Evolutionary conservation across 352 stramenopile species (phyloP).

Genomic region (Phytophthora sansomeana): DNA sequence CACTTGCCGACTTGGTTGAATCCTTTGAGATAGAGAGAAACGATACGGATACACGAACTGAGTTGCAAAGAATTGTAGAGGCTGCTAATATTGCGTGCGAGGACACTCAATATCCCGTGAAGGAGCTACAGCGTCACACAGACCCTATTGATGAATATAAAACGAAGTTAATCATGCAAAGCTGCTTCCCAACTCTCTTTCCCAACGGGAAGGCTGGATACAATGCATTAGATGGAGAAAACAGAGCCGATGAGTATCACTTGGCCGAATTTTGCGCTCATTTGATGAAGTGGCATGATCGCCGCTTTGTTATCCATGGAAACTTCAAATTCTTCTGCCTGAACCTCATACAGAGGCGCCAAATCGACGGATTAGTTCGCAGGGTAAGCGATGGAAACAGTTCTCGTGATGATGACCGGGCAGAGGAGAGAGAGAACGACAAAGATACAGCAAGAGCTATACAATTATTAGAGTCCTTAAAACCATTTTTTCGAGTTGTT

Average conservation of each 20-base stretch:
- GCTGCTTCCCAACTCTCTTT: too few relatives aligned
- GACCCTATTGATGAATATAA: not conserved
- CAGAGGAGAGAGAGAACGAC: not conserved
- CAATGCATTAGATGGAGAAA: not conserved
- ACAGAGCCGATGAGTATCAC: not conserved
- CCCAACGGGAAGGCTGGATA: not conserved
- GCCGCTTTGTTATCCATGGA: conserved; percentile 1
- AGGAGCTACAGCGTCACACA: not conserved
- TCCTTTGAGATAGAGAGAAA: too few relatives aligned
- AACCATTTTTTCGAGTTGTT: conserved; percentile 9
- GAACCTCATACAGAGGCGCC: conserved; percentile 26
- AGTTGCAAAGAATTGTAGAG: not conserved
- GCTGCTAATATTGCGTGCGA: not conserved
- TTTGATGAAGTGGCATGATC: conserved; percentile 10
- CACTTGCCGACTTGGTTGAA: too few relatives aligned
- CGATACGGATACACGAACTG: too few relatives aligned
- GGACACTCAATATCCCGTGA: not conserved
- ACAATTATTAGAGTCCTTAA: conserved; percentile 9
- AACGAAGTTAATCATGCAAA: not conserved
- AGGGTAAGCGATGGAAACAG: not conserved
- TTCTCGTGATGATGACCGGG: too few relatives aligned
- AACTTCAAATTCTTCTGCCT: conserved; percentile 20
- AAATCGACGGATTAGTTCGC: conserved; percentile 23
- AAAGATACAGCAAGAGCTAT: not conserved
- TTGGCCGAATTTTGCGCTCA: conserved; percentile 6